Conservation (phyloP, 805 yeast species). For the Starmerella bacillaris region DNA sequence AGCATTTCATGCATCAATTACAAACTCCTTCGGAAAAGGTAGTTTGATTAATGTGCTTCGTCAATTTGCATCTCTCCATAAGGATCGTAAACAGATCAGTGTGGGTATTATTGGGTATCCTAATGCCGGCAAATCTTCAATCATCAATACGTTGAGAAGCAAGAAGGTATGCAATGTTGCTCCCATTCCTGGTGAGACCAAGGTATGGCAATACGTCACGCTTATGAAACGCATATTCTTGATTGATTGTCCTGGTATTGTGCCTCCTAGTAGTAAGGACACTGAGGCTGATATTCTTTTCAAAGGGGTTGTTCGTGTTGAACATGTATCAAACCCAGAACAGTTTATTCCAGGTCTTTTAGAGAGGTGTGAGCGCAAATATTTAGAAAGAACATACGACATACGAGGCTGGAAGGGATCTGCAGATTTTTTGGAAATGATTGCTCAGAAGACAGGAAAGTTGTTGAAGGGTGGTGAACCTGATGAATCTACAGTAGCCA, state of each 20-base stretch:
- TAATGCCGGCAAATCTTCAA: slow-evolving; percentile 93
- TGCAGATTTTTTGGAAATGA: slow-evolving; percentile 67
- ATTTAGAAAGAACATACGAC: slow-evolving; percentile 89
- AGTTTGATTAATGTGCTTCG: slow-evolving; percentile 81
- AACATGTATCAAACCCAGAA: slow-evolving; percentile 87
- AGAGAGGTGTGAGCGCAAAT: slow-evolving; percentile 69
- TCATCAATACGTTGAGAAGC: slow-evolving; percentile 78
- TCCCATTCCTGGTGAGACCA: slow-evolving; percentile 97
- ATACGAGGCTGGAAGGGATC: slow-evolving; percentile 68
- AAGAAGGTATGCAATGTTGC: slow-evolving; percentile 96
- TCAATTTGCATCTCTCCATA: slow-evolving; percentile 78
- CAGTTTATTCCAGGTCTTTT: slow-evolving; percentile 81
- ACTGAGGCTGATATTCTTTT: slow-evolving; percentile 79
- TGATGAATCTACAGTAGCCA: slow-evolving; percentile 83
- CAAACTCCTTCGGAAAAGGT: slow-evolving; percentile 95
- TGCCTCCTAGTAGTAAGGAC: slow-evolving; percentile 84
- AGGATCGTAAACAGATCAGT: slow-evolving; percentile 87
- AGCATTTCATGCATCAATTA: slow-evolving; percentile 95
- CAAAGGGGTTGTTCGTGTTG: slow-evolving; percentile 98
- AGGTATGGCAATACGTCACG: slow-evolving; percentile 97
- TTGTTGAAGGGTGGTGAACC: slow-evolving; percentile 95
- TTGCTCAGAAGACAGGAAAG: slow-evolving; percentile 87
- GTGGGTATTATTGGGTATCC: slow-evolving; percentile 97
- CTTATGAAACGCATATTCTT: slow-evolving; percentile 87
- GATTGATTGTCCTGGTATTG: slow-evolving; percentile 98